These are phyloP conservation scores for Mollisiaceae sp. DNA, from an alignment of 2,329 filamentous ascomycete genomes.

Conservation along the genomic window DNA sequence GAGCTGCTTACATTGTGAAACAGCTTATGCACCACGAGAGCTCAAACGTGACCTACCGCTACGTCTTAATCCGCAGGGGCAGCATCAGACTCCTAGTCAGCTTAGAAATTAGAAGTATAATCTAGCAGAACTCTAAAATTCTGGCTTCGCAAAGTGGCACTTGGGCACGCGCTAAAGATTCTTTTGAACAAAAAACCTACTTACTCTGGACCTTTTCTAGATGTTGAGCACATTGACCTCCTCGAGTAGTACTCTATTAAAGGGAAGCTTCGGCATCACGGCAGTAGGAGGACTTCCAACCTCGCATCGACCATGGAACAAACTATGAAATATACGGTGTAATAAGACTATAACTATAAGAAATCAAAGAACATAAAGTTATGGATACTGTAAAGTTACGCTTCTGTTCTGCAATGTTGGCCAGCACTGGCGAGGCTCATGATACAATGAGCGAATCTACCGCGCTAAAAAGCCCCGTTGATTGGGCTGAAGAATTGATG, in stretches of 20 bases:
- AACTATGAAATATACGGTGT: background rate
- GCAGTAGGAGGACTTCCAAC: background rate
- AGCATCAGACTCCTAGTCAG: background rate
- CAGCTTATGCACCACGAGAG: background rate
- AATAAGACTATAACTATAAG: background rate
- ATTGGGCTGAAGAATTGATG: background rate
- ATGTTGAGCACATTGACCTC: background rate
- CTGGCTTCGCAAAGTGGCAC: background rate
- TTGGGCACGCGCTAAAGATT: background rate
- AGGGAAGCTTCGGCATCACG: background rate
- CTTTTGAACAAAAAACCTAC: background rate
- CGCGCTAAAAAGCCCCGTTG: background rate
- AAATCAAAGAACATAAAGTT: background rate
- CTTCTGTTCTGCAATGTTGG: too few relatives aligned
- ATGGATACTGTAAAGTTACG: too few relatives aligned
- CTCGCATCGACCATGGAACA: background rate
- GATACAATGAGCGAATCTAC: background rate
- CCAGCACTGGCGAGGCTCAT: constrained; percentile 1
- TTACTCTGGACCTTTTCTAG: background rate
- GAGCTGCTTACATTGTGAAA: background rate
- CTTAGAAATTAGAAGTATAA: background rate
- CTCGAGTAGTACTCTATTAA: background rate
- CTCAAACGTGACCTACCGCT: background rate
- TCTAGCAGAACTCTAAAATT: background rate
- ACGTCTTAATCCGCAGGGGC: background rate